Evolutionary conservation across 352 stramenopile species (phyloP), one percentile per base, ranked within the genome.

Genomic region (Globisporangium okanoganense): DNA sequence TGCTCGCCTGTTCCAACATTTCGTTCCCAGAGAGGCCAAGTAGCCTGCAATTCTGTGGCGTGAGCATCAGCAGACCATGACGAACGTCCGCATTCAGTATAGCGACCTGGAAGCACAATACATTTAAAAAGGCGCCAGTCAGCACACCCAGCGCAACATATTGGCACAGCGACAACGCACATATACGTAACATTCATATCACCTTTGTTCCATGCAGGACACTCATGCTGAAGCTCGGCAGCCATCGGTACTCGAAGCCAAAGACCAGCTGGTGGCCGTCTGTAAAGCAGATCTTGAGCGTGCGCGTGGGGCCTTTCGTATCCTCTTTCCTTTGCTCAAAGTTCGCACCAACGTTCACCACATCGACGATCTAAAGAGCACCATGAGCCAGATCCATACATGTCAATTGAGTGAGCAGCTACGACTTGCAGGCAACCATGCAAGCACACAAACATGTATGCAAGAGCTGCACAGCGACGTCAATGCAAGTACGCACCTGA

Each of bases 231-330:
- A 94, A 73, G 40, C 72, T 60, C 9, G 75, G 72, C 20, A 94
- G 63, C 52, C 75, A 72, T 25, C 56, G 71, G 66, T 75, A 90
- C 62, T 95, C 85, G 48, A 95, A 92, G 27, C 76, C 85, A 49
- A 77, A 93, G 0, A 82, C 75, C 44, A 90, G 65, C 71, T 92
- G 82, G 49, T 88, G 65, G 10, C 83, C 85, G 58, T 95, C 83
- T 13, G 83, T 95, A 36, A 95, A 75, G 54, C 78, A 80, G n/a
- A 95, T 54, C 53, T 95, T 95, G 31, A 95, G 85, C 56, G 83
- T 91, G 13, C 83, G 78, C 49, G 80, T 78, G 5, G 77, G 67
- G 24, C 79, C 79, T n/a, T 72, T 75, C 12, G 66, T 64, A 49
- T 90, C 78, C 43, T 94, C 79, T 5, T 76, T 90, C 36, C 83